These are phyloP conservation scores for Ceratobasidium papillatum DNA, from an alignment of 1,284 basidiomycete genomes.

Conservation along the genomic window DNA sequence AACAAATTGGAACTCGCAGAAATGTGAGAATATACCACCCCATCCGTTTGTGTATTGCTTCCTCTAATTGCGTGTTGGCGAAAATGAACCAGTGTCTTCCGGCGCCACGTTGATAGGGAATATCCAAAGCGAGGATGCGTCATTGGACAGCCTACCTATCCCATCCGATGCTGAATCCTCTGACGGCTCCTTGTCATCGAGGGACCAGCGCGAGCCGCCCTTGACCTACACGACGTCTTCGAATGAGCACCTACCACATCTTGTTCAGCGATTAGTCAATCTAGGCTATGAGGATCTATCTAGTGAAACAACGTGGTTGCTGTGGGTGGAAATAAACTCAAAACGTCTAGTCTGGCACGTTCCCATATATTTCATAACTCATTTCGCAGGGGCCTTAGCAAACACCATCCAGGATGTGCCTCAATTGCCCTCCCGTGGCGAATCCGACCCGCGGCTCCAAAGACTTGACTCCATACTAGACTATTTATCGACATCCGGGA, in stretches of 20 bases:
- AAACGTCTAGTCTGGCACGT: conserved; percentile 5
- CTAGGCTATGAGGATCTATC: conserved; percentile 13
- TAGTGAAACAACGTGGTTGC: conserved; percentile 12
- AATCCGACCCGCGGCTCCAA: conserved; percentile 11
- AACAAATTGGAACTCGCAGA: neutral
- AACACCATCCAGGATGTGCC: neutral
- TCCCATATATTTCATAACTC: conserved; percentile 28
- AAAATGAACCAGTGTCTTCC: neutral
- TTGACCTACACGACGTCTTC: neutral
- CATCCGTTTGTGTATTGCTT: neutral
- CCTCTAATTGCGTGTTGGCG: neutral
- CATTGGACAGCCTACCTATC: neutral
- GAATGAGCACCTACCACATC: neutral
- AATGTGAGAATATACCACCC: neutral
- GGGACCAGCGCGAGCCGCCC: neutral
- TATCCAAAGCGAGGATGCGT: neutral
- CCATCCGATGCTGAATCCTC: neutral
- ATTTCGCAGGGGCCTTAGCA: conserved; percentile 21
- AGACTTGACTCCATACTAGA: conserved; percentile 26
- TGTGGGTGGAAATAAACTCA: conserved; percentile 33
- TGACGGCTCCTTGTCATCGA: neutral
- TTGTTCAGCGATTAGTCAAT: conserved; percentile 8
- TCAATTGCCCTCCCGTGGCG: neutral
- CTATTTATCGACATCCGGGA: conserved; percentile 31
- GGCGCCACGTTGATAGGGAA: neutral